Evolutionary conservation across 2,329 filamentous ascomycete species (phyloP), one percentile per base, ranked within the genome.

Genomic region (Fusarium agapanthi): DNA sequence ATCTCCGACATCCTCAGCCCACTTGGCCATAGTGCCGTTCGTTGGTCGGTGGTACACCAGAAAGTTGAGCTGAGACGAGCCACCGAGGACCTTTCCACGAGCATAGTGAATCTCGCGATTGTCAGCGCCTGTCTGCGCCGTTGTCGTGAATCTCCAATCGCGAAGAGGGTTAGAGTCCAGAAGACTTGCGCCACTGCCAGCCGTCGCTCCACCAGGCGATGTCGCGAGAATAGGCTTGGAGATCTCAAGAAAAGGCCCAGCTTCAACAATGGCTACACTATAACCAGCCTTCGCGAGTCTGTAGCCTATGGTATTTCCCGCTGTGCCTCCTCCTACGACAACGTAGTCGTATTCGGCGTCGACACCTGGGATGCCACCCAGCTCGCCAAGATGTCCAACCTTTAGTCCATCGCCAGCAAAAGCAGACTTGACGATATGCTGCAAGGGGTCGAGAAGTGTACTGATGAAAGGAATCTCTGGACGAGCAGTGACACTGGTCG

Each of bases 301-400:
- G 22, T 72, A 73, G 7, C 79, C 82, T 3, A 84, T 54, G 1
- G 78, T 76, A 41, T 80, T 76, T 34, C 83, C 83, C 5, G 80
- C 82, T 0, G 79, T 83, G 26, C 83, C 83, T 37, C 83, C 83
- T 35, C 83, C 82, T 28, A 83, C 76, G 14, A 84, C 68, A 6
- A 79, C 47, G n/a, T 79, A 78, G 65, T 79, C 77, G 38, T 67
- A 75, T 6, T 57, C 60, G 28, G 66, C 63, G 16, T 75, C 63
- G 3, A 61, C 59, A 7, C 72, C 73, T 1, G 61, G 72, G 2
- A 71, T 59, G 0, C 72, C 69, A 4, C 72, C 72, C 15, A 72
- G 6, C 3, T 63, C 38, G 7, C 72, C 72, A 6, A 74, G 71
- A 4, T 69, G 24, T 38, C 71, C 71, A 41, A 72, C 71, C 43